phyloP scores from a whole-genome alignment of 352 stramenopile species.

The Phytophthora pistaciae region DNA sequence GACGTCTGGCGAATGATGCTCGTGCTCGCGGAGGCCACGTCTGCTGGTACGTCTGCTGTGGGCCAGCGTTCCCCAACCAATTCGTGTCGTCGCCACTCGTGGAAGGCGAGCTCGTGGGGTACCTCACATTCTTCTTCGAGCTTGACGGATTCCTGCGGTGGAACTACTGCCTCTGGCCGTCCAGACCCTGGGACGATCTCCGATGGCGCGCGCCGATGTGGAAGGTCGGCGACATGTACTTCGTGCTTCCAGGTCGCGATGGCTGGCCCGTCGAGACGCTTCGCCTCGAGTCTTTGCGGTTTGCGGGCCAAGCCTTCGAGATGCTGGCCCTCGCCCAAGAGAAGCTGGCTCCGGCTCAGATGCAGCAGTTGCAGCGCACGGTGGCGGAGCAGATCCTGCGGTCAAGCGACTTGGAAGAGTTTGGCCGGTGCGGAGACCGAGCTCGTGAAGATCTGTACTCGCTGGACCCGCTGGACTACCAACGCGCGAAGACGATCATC shows the following conservation, averaged over 20 bases:
- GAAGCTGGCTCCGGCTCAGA: constrained; percentile 44
- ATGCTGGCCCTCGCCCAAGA: constrained; percentile 59
- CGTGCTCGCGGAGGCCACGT: constrained; percentile 66
- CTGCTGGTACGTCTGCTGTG: constrained; percentile 87
- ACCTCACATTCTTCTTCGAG: constrained; percentile 80
- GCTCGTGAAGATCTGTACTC: constrained; percentile 70
- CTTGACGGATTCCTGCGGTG: constrained; percentile 86
- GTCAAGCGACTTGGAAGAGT: constrained; percentile 67
- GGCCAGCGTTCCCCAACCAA: constrained; percentile 74
- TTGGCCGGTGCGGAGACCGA: constrained; percentile 40
- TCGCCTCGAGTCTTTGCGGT: constrained; percentile 73
- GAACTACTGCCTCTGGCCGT: constrained; percentile 85
- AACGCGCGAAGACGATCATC: constrained; percentile 63
- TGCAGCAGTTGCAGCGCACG: constrained; percentile 62
- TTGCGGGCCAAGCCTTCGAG: constrained; percentile 75
- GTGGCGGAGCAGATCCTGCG: constrained; percentile 68
- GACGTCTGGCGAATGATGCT: constrained; percentile 58
- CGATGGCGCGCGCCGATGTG: constrained; percentile 69
- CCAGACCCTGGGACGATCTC: constrained; percentile 65
- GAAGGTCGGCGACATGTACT: constrained; percentile 89
- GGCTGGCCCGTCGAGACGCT: constrained; percentile 76
- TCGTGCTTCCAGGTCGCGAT: constrained; percentile 73
- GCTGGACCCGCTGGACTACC: constrained; percentile 73
- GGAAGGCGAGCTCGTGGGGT: constrained; percentile 80
- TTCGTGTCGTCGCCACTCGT: constrained; percentile 82